A percentile compares a stretch with the other conserved stretches of the same genome.
Conservation (phyloP, 2,329 filamentous ascomycete genomes). For the Teratosphaeria epicoccoides region DNA sequence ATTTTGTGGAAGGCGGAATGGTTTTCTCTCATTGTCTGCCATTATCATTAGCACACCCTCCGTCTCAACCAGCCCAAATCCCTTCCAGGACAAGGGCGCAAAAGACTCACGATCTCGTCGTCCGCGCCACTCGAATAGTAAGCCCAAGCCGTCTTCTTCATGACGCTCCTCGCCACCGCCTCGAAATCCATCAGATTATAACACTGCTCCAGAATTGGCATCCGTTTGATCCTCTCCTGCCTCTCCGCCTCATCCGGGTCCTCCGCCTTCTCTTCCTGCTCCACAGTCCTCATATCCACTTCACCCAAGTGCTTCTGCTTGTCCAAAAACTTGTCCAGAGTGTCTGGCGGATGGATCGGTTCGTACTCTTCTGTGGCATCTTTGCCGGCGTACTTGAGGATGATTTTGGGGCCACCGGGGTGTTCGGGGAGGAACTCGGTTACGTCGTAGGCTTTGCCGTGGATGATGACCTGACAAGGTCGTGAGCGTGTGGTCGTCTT, state of each 20-base stretch:
- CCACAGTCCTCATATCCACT: slow-evolving; percentile 76
- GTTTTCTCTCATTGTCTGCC: slow-evolving; percentile 84
- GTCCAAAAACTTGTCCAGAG: slow-evolving; percentile 70
- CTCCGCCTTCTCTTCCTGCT: slow-evolving; percentile 52
- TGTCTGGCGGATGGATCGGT: slow-evolving; percentile 81
- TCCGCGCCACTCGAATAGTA: slow-evolving; percentile 94
- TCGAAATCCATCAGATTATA: slow-evolving; percentile 96
- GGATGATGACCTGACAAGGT: slow-evolving; percentile 57
- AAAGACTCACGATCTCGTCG: slow-evolving; percentile 61
- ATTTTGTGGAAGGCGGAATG: slow-evolving; percentile 94
- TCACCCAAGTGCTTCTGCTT: slow-evolving; percentile 77
- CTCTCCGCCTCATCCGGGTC: slow-evolving; percentile 64
- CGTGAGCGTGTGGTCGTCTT: background rate
- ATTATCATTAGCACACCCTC: slow-evolving; percentile 1
- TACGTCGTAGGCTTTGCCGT: slow-evolving; percentile 65
- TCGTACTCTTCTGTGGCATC: slow-evolving; percentile 89
- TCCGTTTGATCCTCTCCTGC: slow-evolving; percentile 54
- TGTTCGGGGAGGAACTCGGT: slow-evolving; percentile 33
- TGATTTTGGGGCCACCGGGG: slow-evolving; percentile 82
- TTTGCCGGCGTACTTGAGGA: slow-evolving; percentile 92
- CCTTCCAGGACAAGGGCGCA: too few relatives aligned
- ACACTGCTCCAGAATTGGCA: slow-evolving; percentile 75
- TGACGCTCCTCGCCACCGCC: slow-evolving; percentile 74
- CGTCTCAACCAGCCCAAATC: background rate
- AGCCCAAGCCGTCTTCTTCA: slow-evolving; percentile 96